Percentiles rank a stretch among this genome's conserved stretches.
phyloP scores from a whole-genome alignment of 192 early-diverging fungal genomes.

The Coemansia sp. region DNA sequence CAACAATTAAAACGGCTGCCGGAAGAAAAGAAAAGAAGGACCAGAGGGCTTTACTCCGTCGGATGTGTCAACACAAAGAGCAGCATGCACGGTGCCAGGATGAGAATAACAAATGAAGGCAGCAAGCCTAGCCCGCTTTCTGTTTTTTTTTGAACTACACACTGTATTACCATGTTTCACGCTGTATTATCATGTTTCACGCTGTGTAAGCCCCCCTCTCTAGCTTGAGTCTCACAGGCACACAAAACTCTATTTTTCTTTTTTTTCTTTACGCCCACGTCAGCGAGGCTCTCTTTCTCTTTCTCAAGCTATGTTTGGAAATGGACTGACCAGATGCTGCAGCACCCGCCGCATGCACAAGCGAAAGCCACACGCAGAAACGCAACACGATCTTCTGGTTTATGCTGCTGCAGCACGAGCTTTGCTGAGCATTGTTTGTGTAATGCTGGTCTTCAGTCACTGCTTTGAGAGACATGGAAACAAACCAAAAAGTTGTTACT shows the following conservation, averaged over 20 bases:
- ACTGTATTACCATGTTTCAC: not conserved
- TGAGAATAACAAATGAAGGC: not conserved
- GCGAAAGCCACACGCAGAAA: conserved; percentile 5
- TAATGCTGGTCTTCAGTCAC: too few relatives aligned
- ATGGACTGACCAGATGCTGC: too few relatives aligned
- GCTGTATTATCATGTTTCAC: not conserved
- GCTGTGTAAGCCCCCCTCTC: too few relatives aligned
- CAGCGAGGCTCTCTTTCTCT: too few relatives aligned
- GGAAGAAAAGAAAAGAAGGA: conserved; percentile 3
- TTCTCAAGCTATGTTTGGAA: too few relatives aligned
- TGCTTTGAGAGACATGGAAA: not conserved
- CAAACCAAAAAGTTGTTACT: not conserved
- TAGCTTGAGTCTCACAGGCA: too few relatives aligned
- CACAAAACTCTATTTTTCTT: too few relatives aligned
- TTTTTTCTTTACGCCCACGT: too few relatives aligned
- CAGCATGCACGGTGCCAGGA: not conserved
- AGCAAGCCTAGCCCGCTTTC: too few relatives aligned
- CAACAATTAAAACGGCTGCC: not conserved
- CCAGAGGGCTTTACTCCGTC: not conserved
- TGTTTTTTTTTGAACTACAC: too few relatives aligned
- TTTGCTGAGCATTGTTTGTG: not conserved
- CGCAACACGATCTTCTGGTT: not conserved
- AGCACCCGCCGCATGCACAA: not conserved
- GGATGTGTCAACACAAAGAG: not conserved
- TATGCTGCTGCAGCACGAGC: not conserved